Conservation (phyloP, 208 protist genomes). For the Histomonas meleagridis region DNA sequence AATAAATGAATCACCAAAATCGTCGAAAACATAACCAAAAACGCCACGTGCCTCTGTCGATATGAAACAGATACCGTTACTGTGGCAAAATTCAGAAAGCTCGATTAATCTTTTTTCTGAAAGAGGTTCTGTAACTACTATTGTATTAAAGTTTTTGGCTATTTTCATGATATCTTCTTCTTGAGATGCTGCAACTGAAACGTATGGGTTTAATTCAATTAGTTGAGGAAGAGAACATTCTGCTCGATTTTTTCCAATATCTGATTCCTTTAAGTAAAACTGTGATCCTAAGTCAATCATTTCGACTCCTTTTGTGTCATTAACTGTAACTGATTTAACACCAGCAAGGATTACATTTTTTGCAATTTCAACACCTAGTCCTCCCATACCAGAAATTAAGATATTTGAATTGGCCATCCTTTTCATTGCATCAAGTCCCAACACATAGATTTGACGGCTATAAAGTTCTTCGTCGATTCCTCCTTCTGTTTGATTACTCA, state of each 20-base stretch:
- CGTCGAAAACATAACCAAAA: constrained; percentile 51
- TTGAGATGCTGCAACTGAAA: constrained; percentile 44
- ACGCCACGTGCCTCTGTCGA: constrained; percentile 44
- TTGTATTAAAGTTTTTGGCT: not conserved
- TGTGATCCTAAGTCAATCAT: constrained; percentile 63
- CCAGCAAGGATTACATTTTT: constrained; percentile 75
- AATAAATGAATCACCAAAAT: constrained; percentile 50
- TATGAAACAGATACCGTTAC: constrained; percentile 46
- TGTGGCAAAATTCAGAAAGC: constrained; percentile 49
- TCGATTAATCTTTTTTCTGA: not conserved
- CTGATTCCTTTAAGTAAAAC: constrained; percentile 66
- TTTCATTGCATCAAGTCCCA: constrained; percentile 69
- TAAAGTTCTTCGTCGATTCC: constrained; percentile 62
- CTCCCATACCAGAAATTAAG: constrained; percentile 55
- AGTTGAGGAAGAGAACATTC: constrained; percentile 52
- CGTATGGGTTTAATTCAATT: constrained; percentile 70
- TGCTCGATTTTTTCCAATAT: constrained; percentile 65
- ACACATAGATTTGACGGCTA: constrained; percentile 62
- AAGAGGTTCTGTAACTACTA: not conserved
- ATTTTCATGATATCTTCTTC: not conserved
- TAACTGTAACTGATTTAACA: constrained; percentile 66
- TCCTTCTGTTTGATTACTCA: not conserved
- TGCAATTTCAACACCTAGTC: constrained; percentile 74
- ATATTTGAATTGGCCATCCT: constrained; percentile 52
- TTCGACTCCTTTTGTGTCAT: constrained; percentile 55